These are phyloP conservation scores for Arctostaphylos glauca DNA, from an alignment of 148 eudicot species.

Conservation along the genomic window DNA sequence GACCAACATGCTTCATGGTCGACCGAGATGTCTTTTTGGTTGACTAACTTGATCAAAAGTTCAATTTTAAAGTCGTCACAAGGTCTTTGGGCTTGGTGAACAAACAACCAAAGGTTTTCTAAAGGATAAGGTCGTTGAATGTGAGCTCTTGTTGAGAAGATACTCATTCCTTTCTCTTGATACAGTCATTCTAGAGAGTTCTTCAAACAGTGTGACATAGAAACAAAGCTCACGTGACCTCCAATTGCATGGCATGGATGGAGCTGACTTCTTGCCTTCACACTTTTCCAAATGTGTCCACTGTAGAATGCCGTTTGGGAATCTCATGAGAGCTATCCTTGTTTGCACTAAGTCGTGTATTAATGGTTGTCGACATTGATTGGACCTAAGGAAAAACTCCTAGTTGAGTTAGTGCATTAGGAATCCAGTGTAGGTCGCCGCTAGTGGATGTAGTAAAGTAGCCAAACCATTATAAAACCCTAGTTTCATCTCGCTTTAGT, in stretches of 20 bases:
- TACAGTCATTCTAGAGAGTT: background rate
- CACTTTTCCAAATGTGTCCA: background rate
- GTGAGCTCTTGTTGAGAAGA: background rate
- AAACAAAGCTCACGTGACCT: background rate
- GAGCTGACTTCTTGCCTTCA: background rate
- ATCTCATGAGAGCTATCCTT: background rate
- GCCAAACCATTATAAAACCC: background rate
- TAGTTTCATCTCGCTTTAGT: background rate
- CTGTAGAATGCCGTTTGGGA: background rate
- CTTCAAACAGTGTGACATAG: background rate
- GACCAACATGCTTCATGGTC: background rate
- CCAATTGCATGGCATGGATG: background rate
- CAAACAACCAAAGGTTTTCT: background rate
- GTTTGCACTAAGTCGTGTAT: background rate
- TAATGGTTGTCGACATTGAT: background rate
- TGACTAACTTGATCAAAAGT: background rate
- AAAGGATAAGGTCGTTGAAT: background rate
- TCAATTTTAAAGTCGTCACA: background rate
- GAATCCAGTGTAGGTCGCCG: background rate
- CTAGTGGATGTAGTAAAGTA: background rate
- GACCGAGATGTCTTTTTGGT: background rate
- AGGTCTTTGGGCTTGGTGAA: background rate
- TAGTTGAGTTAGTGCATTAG: background rate
- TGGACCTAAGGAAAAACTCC: background rate
- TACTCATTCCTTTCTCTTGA: background rate